phyloP scores from a whole-genome alignment of 202 grass and related monocot species.

The Zizania palustris region DNA sequence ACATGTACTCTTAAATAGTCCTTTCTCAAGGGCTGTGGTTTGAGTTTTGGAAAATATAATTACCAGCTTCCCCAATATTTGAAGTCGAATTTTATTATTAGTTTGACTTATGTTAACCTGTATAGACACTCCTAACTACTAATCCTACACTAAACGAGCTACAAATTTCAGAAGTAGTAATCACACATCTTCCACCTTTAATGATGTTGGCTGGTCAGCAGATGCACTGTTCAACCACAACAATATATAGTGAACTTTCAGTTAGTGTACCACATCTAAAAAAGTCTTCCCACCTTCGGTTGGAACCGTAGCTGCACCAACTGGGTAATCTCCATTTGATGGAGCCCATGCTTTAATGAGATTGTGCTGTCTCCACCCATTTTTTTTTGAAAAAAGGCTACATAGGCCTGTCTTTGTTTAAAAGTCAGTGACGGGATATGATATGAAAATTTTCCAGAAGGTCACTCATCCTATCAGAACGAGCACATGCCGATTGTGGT shows the following conservation, averaged over 20 bases:
- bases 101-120: neutral
- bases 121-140: neutral
- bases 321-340: neutral
- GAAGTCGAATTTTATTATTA: neutral
- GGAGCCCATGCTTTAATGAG: neutral
- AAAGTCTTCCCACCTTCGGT: conserved; percentile 22
- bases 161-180: conserved; percentile 3
- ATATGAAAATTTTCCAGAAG: too few species aligned
- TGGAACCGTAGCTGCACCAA: conserved; percentile 38
- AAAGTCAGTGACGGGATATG: too few species aligned
- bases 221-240: neutral
- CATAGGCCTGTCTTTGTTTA: too few species aligned
- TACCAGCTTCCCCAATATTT: neutral
- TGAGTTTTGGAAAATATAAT: neutral
- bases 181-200: neutral
- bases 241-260: neutral
- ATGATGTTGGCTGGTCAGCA: neutral
- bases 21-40: conserved; percentile 1
- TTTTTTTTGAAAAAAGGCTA: too few species aligned
- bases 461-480: too few species aligned
- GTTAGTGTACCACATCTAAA: neutral
- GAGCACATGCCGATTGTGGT: conserved; percentile 4
- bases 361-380: conserved; percentile 12
- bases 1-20: neutral
- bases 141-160: neutral